Evolutionary conservation across 768 basidiomycete genomes (phyloP).

Genomic region (Calocera cornea): DNA sequence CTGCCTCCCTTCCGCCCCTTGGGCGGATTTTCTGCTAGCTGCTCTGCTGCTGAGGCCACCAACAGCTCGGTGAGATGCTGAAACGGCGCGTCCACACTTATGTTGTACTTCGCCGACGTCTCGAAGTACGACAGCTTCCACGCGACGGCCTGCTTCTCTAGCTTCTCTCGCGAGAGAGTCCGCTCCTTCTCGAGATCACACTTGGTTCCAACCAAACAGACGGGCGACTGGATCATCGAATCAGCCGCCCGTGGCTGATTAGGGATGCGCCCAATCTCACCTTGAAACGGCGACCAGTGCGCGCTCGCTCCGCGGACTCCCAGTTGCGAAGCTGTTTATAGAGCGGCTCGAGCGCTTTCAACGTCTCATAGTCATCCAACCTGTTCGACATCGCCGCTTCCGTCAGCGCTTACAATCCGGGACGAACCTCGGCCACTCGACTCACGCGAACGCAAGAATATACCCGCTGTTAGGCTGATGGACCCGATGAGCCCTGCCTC

Average conservation of each 20-base stretch:
- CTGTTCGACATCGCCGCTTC: background rate
- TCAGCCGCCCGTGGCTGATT: constrained; percentile 14
- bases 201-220: constrained; percentile 79
- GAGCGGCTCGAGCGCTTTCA: background rate
- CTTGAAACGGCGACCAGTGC: background rate
- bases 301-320: background rate
- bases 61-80: background rate
- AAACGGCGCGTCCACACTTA: background rate
- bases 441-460: background rate
- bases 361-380: constrained; percentile 1
- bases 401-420: background rate
- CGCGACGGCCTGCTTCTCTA: constrained; percentile 11
- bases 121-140: constrained; percentile 17
- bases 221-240: constrained; percentile 32
- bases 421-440: background rate
- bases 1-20: background rate
- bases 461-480: background rate
- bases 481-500: background rate
- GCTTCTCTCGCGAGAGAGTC: constrained; percentile 42
- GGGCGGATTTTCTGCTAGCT: background rate
- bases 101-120: constrained; percentile 13
- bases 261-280: background rate
- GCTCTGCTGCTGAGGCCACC: background rate
- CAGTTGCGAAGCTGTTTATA: background rate
- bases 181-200: constrained; percentile 68